Evolutionary conservation across 2,329 filamentous ascomycete species (phyloP), one percentile per base, ranked within the genome.

Genomic region (Penicillium sp.): DNA sequence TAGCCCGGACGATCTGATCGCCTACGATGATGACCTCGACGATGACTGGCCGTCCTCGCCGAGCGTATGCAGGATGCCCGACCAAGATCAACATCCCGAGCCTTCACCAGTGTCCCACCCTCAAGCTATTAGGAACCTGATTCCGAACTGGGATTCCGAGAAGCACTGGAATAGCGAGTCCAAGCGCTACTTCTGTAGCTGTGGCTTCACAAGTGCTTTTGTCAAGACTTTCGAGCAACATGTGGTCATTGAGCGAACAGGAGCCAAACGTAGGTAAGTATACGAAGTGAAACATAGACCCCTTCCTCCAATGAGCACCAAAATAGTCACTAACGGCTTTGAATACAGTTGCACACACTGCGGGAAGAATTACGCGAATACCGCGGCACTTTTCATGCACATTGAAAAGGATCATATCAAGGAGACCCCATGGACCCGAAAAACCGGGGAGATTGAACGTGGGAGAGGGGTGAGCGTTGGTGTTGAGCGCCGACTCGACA

Each of bases 371-470:
- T 78, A 76, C 64, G 68, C 68, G 21, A 67, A 64, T 9, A 67
- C 64, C 0, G 54, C 70, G 0, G 73, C 72, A 0, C 61, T 77
- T 3, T 61, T 76, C n/a, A 67, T 70, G 0, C 76, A 78, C 49
- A 69, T 68, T 49, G 75, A 78, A 54, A 68, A 67, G 1, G 58
- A 61, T 2, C 71, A 58, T 10, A 62, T 59, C 21, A 66, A 40
- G 13, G 4, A 12, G 4, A 20, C 7, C 4, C 9, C 7, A 21
- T 10, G n/a, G n/a, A n/a, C n/a, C n/a, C n/a, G n/a, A 12, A 12
- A 8, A 3, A 12, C 33, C 4, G 17, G 12, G 3, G n/a, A 36
- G 20, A 18, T 2, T 15, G 9, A 9, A 12, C 33, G 8, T 10
- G 7, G 33, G 9, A 12, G 15, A 20, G 33, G 32, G 33, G 32